Conservation (phyloP, 805 yeast species). For the Kurtzmaniella cleridarum region DNA sequence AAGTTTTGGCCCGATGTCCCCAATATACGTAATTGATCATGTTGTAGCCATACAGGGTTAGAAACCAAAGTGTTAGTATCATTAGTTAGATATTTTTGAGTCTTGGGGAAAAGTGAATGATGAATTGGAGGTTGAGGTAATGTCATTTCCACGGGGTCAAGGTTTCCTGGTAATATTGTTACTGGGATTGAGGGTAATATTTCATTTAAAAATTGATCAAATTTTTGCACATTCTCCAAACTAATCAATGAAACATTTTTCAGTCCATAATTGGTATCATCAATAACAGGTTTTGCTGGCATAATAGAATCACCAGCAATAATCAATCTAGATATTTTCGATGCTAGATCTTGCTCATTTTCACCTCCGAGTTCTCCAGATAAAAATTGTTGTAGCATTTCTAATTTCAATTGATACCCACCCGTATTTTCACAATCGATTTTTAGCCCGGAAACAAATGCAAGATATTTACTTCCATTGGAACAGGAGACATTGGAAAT, state of each 20-base stretch:
- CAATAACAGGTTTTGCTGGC: conserved; percentile 19
- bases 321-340: conserved; percentile 45
- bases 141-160: conserved; percentile 80
- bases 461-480: conserved; percentile 42
- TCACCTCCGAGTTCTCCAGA: conserved; percentile 59
- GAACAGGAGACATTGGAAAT: background rate
- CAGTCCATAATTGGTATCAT: conserved; percentile 37
- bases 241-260: conserved; percentile 50
- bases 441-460: conserved; percentile 73
- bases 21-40: conserved; percentile 47
- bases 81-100: conserved; percentile 38
- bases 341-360: conserved; percentile 16
- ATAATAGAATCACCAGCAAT: conserved; percentile 70
- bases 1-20: conserved; percentile 86
- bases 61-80: conserved; percentile 36
- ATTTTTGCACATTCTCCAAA: conserved; percentile 40
- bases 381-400: conserved; percentile 62
- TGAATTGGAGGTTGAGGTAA: conserved; percentile 93
- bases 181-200: conserved; percentile 59
- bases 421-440: conserved; percentile 36
- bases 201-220: conserved; percentile 57
- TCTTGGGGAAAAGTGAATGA: conserved; percentile 55
- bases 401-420: conserved; percentile 41
- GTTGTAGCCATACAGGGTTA: conserved; percentile 72
- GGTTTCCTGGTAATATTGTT: conserved; percentile 75